Evolutionary conservation across 352 stramenopile species (phyloP).

Genomic region (Pythium rishiriense): DNA sequence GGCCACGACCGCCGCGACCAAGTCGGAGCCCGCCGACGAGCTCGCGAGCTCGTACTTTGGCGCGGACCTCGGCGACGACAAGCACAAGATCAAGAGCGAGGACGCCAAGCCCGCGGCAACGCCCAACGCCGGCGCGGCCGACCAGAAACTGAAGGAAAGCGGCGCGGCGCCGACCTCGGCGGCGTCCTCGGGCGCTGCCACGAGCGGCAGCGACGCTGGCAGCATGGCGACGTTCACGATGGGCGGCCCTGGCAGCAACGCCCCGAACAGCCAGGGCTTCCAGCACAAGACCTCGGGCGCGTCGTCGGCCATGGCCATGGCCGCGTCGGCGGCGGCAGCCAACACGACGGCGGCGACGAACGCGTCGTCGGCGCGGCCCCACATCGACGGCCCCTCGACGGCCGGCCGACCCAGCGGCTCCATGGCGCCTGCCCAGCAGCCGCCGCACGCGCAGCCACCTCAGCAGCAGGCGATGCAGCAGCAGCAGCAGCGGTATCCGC

Average conservation of each 20-base stretch:
- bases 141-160: background rate
- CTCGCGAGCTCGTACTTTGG: conserved; percentile 69
- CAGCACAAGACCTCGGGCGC: conserved; percentile 25
- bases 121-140: background rate
- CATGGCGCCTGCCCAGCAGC: conserved; percentile 16
- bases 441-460: conserved; percentile 27
- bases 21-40: conserved; percentile 34
- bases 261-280: conserved; percentile 18
- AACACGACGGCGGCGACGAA: conserved; percentile 32
- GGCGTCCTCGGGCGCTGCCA: background rate
- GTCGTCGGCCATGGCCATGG: conserved; percentile 35
- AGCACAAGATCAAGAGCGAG: conserved; percentile 36
- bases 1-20: conserved; percentile 15
- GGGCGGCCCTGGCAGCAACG: conserved; percentile 12
- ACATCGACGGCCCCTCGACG: conserved; percentile 52
- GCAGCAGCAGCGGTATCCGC: conserved; percentile 55
- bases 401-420: conserved; percentile 16
- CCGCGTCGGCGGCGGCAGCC: background rate
- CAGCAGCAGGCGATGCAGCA: conserved; percentile 45
- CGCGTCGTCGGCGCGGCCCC: conserved; percentile 63
- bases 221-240: conserved; percentile 23
- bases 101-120: conserved; percentile 36
- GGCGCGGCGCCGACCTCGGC: too few species aligned
- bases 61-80: conserved; percentile 49
- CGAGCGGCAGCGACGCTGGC: conserved; percentile 7